Conservation (phyloP, 2,329 filamentous ascomycete genomes). For the Trichoderma guizhouense region DNA sequence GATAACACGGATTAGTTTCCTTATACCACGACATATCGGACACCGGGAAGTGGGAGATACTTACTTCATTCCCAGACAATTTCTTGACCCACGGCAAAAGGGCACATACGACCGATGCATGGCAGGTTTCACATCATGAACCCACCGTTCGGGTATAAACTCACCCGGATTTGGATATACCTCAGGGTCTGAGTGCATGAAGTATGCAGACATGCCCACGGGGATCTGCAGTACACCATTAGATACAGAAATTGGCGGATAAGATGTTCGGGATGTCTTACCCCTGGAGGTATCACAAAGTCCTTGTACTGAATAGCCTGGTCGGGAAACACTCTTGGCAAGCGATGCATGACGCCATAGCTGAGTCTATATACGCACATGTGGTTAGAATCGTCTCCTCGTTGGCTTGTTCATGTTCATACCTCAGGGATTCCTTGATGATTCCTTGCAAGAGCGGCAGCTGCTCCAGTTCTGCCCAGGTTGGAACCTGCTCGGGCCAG, state of each 20-base stretch:
- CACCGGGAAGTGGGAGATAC: neutral
- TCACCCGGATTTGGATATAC: neutral
- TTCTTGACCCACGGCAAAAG: neutral
- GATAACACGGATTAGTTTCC: neutral
- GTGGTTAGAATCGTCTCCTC: neutral
- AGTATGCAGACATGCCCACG: neutral
- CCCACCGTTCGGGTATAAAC: neutral
- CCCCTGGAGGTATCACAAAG: neutral
- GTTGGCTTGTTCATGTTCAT: neutral
- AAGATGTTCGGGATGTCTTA: neutral
- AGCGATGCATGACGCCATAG: slow-evolving; percentile 4
- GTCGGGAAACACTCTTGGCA: slow-evolving; percentile 1
- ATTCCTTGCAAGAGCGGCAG: neutral
- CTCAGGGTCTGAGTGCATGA: neutral
- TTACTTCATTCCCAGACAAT: slow-evolving; percentile 1
- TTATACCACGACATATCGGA: neutral
- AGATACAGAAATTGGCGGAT: neutral
- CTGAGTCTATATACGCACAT: neutral
- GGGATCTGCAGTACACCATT: neutral
- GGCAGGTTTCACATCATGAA: neutral
- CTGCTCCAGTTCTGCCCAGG: neutral
- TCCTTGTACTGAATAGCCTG: neutral
- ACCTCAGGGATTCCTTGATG: slow-evolving; percentile 1
- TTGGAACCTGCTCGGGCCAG: neutral
- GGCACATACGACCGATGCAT: slow-evolving; percentile 1